Evolutionary conservation across 2,329 filamentous ascomycete genomes (phyloP).

Genomic region (Xylariaceae sp.): DNA sequence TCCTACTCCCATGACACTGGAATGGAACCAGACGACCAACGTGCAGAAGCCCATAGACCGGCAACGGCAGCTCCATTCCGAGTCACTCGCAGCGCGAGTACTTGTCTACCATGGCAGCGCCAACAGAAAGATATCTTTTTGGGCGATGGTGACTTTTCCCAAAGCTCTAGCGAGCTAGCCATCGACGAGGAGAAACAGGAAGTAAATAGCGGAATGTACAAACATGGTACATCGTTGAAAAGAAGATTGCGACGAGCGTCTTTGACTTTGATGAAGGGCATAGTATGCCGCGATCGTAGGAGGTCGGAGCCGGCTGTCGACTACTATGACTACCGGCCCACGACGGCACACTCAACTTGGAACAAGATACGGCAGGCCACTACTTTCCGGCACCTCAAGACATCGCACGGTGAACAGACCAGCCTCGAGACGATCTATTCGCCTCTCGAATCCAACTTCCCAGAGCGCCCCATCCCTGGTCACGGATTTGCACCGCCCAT

Average conservation of each 20-base stretch:
- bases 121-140: slow-evolving; percentile 54
- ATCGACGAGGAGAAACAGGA: slow-evolving; percentile 38
- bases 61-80: slow-evolving; percentile 49
- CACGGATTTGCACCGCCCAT: slow-evolving; percentile 62
- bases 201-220: slow-evolving; percentile 20
- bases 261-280: slow-evolving; percentile 57
- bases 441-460: slow-evolving; percentile 44
- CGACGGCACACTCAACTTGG: slow-evolving; percentile 59
- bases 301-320: slow-evolving; percentile 41
- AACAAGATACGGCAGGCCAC: slow-evolving; percentile 59
- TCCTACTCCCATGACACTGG: slow-evolving; percentile 41
- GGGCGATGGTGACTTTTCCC: slow-evolving; percentile 40
- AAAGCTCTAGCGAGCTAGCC: slow-evolving; percentile 30
- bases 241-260: slow-evolving; percentile 63
- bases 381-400: slow-evolving; percentile 56
- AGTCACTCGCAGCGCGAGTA: slow-evolving; percentile 53
- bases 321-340: slow-evolving; percentile 45
- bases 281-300: slow-evolving; percentile 55
- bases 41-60: slow-evolving; percentile 29
- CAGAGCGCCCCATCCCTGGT: slow-evolving; percentile 53
- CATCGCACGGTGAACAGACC: slow-evolving; percentile 51
- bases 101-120: slow-evolving; percentile 56
- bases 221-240: slow-evolving; percentile 47
- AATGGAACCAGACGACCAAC: slow-evolving; percentile 37
- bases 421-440: slow-evolving; percentile 48